Percentiles rank a stretch among this genome's conserved stretches.
These are phyloP conservation scores for Powellomyces hirtus DNA, from an alignment of 192 early-diverging fungal genomes.

Conservation along the genomic window DNA sequence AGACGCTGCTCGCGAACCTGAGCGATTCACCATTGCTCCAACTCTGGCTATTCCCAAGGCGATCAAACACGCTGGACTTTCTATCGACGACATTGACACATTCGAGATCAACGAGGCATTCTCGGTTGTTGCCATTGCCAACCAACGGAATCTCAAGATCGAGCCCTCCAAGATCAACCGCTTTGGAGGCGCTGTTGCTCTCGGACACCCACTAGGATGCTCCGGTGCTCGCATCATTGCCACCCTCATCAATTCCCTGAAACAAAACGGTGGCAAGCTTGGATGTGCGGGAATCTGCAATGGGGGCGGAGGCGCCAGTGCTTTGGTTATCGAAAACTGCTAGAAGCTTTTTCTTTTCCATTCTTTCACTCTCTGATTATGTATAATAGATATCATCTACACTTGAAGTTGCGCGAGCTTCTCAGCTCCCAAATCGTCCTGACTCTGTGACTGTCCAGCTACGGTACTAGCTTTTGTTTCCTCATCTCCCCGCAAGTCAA, in stretches of 20 bases:
- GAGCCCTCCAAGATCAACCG: conserved; percentile 80
- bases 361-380: too few relatives aligned
- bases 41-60: conserved; percentile 89
- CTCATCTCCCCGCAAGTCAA: conserved; percentile 8
- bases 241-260: conserved; percentile 73
- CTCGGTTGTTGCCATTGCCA: conserved; percentile 89
- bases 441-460: too few relatives aligned
- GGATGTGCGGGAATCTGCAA: conserved; percentile 95
- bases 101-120: conserved; percentile 99
- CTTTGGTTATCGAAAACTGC: conserved; percentile 69
- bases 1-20: conserved; percentile 86
- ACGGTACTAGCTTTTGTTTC: too few relatives aligned
- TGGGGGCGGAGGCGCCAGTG: conserved; percentile 90
- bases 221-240: conserved; percentile 87
- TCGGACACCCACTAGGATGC: conserved; percentile 98
- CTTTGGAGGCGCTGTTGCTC: conserved; percentile 92
- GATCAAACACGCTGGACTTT: conserved; percentile 75
- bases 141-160: conserved; percentile 76
- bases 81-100: conserved; percentile 77
- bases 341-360: too few relatives aligned
- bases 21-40: conserved; percentile 95
- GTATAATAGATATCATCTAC: too few relatives aligned
- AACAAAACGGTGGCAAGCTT: conserved; percentile 61
- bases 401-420: too few relatives aligned
- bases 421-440: too few relatives aligned